Conservation (phyloP, 2,329 filamentous ascomycete genomes). For the Aphanocladium album region DNA sequence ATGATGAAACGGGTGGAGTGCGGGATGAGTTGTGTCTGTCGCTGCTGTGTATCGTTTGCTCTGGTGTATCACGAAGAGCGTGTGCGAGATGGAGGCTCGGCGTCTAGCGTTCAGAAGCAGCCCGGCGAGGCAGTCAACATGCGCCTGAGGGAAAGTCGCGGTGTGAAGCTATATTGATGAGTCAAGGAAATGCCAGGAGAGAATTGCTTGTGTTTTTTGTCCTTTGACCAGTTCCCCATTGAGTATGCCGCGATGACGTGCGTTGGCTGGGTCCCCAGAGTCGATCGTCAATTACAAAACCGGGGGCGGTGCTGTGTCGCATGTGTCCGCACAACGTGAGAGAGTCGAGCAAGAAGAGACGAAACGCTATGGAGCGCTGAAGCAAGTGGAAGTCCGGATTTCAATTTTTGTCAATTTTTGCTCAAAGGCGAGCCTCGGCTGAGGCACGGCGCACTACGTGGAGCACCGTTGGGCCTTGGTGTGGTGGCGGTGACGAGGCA, state of each 20-base stretch:
- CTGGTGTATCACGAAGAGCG: conserved; percentile 8
- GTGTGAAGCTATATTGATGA: background rate
- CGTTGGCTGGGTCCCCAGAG: background rate
- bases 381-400: background rate
- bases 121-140: background rate
- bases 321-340: background rate
- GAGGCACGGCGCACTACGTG: background rate
- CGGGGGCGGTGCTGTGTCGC: background rate
- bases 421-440: background rate
- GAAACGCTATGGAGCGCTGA: background rate
- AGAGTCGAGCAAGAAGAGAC: background rate
- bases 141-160: background rate
- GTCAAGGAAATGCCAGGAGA: too few relatives aligned
- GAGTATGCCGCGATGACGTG: conserved; percentile 1
- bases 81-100: background rate
- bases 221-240: background rate
- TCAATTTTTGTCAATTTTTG: background rate
- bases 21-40: background rate
- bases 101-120: background rate
- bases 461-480: background rate
- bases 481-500: background rate
- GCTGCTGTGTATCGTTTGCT: conserved; percentile 10
- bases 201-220: background rate
- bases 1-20: background rate
- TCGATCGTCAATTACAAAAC: background rate